Conservation (phyloP, 257 asterid species). For the Ilex asprella region DNA sequence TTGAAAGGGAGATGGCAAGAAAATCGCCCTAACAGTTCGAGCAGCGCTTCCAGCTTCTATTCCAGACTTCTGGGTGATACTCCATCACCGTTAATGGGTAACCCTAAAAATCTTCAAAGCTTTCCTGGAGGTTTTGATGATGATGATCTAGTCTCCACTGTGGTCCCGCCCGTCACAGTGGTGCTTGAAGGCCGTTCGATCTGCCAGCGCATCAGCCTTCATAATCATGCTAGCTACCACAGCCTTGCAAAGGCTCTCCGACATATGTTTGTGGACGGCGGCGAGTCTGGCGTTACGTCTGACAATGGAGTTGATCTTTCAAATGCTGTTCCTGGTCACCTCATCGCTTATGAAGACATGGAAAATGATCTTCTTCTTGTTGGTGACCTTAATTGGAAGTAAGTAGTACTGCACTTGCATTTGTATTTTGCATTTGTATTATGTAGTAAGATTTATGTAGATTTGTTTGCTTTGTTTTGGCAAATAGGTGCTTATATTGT, state of each 20-base stretch:
- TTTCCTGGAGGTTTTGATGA: conserved; percentile 31
- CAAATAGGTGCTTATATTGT: too few relatives aligned
- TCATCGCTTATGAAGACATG: conserved; percentile 76
- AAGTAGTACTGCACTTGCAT: conserved; percentile 8
- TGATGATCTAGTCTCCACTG: conserved; percentile 39
- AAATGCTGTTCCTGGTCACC: conserved; percentile 68
- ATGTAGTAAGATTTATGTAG: too few relatives aligned
- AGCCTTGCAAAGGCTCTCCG: conserved; percentile 59
- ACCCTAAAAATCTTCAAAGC: conserved; percentile 2
- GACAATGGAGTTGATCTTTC: conserved; percentile 40
- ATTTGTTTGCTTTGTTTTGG: neutral
- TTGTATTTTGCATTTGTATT: too few relatives aligned
- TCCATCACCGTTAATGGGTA: too few relatives aligned
- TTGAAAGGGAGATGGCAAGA: conserved; percentile 36
- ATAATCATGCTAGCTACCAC: conserved; percentile 48
- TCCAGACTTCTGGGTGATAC: too few relatives aligned
- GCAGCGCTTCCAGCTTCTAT: too few relatives aligned
- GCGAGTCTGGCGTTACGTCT: conserved; percentile 1
- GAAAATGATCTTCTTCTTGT: conserved; percentile 81
- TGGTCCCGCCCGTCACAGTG: conserved; percentile 70
- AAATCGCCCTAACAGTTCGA: too few relatives aligned
- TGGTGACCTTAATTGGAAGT: conserved; percentile 86
- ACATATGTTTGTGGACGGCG: conserved; percentile 51
- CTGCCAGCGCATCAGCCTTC: conserved; percentile 75
- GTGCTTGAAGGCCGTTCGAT: conserved; percentile 76